phyloP scores from a whole-genome alignment of 768 basidiomycete species.

The Boletus bicolor region DNA sequence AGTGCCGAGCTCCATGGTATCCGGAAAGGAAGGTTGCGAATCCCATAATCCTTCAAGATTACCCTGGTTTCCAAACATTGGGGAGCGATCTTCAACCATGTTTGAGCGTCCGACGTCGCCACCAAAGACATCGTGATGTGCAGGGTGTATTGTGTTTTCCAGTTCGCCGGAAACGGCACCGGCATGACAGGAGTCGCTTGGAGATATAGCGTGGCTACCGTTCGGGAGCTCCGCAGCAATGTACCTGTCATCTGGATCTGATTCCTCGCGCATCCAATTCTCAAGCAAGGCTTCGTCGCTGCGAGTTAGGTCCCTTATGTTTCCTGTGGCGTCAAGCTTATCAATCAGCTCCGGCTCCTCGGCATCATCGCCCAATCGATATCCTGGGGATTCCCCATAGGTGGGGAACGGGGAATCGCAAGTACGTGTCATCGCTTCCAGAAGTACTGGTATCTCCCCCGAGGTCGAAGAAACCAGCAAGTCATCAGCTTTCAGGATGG shows the following conservation, averaged over 20 bases:
- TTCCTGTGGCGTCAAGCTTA: not conserved
- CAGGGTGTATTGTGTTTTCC: not conserved
- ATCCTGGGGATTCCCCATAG: not conserved
- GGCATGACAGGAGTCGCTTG: not conserved
- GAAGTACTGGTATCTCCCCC: conserved; percentile 51
- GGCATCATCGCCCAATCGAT: conserved; percentile 1
- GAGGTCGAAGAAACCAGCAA: conserved; percentile 39
- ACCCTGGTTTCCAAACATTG: not conserved
- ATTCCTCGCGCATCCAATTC: conserved; percentile 3
- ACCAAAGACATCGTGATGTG: not conserved
- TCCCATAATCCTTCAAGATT: conserved; percentile 5
- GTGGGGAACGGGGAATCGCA: conserved; percentile 4
- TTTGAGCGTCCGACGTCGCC: not conserved
- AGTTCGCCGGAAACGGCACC: not conserved
- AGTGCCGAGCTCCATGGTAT: conserved; percentile 10
- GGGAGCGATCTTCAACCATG: not conserved
- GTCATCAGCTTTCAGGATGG: conserved; percentile 40
- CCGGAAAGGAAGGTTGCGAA: conserved; percentile 17
- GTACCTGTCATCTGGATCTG: conserved; percentile 1
- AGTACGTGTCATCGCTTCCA: conserved; percentile 28
- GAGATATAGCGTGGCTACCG: not conserved
- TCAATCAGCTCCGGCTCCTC: conserved; percentile 4
- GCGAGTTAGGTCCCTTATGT: not conserved
- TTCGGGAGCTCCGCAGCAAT: not conserved
- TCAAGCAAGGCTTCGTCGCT: not conserved